These are phyloP conservation scores for Brassica juncea DNA, from an alignment of 345 rosid genomes.

Conservation along the genomic window DNA sequence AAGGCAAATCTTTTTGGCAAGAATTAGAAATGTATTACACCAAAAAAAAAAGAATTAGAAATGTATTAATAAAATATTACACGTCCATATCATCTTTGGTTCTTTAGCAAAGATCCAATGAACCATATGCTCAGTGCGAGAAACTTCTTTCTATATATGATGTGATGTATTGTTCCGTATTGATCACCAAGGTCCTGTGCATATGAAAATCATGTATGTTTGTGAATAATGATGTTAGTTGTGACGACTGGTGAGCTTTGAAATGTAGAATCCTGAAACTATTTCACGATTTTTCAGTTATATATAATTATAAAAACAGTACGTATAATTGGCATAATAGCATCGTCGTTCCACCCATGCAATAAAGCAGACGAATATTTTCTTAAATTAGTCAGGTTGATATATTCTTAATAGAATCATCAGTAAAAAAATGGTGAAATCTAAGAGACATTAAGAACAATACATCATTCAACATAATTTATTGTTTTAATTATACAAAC, in stretches of 20 bases:
- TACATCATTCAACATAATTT: neutral
- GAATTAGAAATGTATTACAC: neutral
- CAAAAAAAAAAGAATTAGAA: neutral
- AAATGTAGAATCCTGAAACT: neutral
- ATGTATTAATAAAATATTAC: neutral
- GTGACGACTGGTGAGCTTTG: conserved; percentile 2
- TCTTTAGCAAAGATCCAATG: conserved; percentile 35
- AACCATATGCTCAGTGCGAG: conserved; percentile 25
- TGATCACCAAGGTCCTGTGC: neutral
- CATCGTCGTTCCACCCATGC: neutral
- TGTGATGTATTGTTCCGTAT: conserved; percentile 28
- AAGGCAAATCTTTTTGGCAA: neutral
- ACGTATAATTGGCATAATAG: neutral
- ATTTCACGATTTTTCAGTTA: neutral
- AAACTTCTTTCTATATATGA: conserved; percentile 24
- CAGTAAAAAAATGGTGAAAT: neutral
- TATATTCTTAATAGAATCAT: neutral
- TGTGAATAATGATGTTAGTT: neutral
- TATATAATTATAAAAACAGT: neutral
- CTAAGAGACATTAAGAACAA: neutral
- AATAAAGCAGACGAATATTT: neutral
- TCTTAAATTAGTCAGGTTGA: neutral
- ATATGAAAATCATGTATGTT: neutral
- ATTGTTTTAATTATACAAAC: neutral
- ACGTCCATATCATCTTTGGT: conserved; percentile 26